Base-by-base conservation (phyloP, 306 rosid species). In the Cucumis melo region DNA sequence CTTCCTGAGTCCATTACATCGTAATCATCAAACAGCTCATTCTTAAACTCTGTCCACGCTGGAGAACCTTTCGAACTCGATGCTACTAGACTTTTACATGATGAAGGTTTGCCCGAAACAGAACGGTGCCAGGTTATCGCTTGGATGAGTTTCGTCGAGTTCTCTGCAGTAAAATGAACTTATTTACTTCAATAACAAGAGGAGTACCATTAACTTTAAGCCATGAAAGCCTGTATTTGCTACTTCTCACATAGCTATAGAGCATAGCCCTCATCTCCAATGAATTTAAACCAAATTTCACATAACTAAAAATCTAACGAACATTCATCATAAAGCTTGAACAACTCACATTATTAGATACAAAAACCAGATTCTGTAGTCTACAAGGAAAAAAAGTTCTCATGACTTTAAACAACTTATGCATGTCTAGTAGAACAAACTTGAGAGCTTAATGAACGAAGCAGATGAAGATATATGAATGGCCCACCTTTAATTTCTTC, bases 1-100 rank as follows among this genome's bases (percentile, higher is more conserved):
- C 97, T 90, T 81, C 98, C 99, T 3, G 99, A 90, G 67, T 79
- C 87, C 99, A 95, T 94, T 82, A 96, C 92, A 58, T 89, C 96
- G 63, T 83, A 88, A 83, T 90, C 96, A 44, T 95, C 96, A 42
- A 92, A 90, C 6, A 95, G 86, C 46, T 90, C 97, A 68, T 95
- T 95, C 74, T 82, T 85, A 82, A 83, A 92, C 77, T 95, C 96
- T 3, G 85, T 89, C 98, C 95, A 89, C 14, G 85, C 78, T 23
- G 91, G 78, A 64, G 93, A 88, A 77, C 81, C 81, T 78, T 82
- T 90, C 21, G 84, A 68, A 83, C 86, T 84, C 54, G 96, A 87
- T 74, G 86, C 89, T 73, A 90, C 86, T 0, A 90, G 89, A 84
- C 97, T 95, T 87, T 92, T 92, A 82, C 99, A 89, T 11, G 97